These are phyloP conservation scores for Clarireedia homoeocarpa DNA, from an alignment of 2,329 filamentous ascomycete genomes.

Conservation along the genomic window DNA sequence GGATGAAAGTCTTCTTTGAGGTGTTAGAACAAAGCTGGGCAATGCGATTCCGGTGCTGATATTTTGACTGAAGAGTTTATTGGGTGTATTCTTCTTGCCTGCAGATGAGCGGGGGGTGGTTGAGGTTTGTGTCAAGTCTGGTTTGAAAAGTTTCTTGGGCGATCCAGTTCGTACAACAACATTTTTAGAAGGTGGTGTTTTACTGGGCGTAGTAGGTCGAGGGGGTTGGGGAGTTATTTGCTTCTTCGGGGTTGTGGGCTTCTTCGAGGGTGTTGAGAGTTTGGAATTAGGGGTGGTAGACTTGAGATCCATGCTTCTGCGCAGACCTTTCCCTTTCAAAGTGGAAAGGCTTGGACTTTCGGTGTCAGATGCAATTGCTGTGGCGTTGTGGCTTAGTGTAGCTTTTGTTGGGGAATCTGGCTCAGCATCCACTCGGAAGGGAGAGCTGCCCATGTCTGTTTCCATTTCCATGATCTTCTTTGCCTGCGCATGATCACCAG, in stretches of 20 bases:
- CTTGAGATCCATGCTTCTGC: constrained; percentile 38
- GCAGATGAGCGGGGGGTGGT: constrained; percentile 24
- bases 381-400: constrained; percentile 27
- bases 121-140: constrained; percentile 32
- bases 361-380: constrained; percentile 37
- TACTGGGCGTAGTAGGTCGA: constrained; percentile 40
- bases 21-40: constrained; percentile 56
- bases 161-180: constrained; percentile 40
- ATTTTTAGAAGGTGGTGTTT: constrained; percentile 41
- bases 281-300: constrained; percentile 32
- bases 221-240: constrained; percentile 36
- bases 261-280: constrained; percentile 27
- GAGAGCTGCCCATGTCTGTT: constrained; percentile 39
- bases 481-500: constrained; percentile 38
- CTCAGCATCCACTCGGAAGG: constrained; percentile 30
- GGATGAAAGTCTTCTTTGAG: constrained; percentile 51
- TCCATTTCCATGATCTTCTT: constrained; percentile 54
- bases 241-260: constrained; percentile 33
- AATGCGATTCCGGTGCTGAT: constrained; percentile 47
- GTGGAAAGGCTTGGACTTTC: constrained; percentile 48
- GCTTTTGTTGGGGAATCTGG: constrained; percentile 34
- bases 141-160: constrained; percentile 37
- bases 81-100: constrained; percentile 31
- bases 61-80: constrained; percentile 47
- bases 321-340: constrained; percentile 42